These are phyloP conservation scores for Leucocoprinus leucothites DNA, from an alignment of 768 basidiomycete species.

Conservation along the genomic window DNA sequence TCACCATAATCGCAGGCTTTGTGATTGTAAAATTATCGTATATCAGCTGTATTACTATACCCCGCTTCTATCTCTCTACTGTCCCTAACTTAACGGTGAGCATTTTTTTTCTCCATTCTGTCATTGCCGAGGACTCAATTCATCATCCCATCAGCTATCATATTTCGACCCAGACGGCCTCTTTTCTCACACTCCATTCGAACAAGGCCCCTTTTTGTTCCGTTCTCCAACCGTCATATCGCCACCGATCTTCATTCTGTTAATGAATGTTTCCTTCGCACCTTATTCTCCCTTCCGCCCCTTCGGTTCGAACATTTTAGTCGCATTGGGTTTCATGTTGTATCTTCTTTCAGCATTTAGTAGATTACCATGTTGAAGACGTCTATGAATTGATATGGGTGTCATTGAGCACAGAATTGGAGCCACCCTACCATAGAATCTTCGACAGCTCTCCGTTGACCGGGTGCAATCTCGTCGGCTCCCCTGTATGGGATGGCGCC, in stretches of 20 bases:
- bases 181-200: not conserved
- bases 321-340: slow-evolving; percentile 7
- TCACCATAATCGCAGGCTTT: not conserved
- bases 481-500: too few species aligned
- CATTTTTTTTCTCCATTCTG: not conserved
- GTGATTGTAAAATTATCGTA: not conserved
- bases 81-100: slow-evolving; percentile 10
- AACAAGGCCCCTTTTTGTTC: not conserved
- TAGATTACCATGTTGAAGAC: not conserved
- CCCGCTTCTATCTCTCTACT: not conserved
- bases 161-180: not conserved
- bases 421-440: too few species aligned
- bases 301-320: slow-evolving; percentile 1
- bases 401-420: too few species aligned
- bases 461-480: too few species aligned
- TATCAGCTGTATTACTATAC: slow-evolving; percentile 6
- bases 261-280: too few species aligned
- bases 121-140: not conserved
- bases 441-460: too few species aligned
- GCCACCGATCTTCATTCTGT: slow-evolving; percentile 2
- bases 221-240: slow-evolving; percentile 1
- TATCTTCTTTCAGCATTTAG: not conserved
- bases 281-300: not conserved
- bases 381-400: too few species aligned
- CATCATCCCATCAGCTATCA: slow-evolving; percentile 1